These are phyloP conservation scores for Ustilaginoidea virens DNA, from an alignment of 2,329 filamentous ascomycete species.

Conservation along the genomic window DNA sequence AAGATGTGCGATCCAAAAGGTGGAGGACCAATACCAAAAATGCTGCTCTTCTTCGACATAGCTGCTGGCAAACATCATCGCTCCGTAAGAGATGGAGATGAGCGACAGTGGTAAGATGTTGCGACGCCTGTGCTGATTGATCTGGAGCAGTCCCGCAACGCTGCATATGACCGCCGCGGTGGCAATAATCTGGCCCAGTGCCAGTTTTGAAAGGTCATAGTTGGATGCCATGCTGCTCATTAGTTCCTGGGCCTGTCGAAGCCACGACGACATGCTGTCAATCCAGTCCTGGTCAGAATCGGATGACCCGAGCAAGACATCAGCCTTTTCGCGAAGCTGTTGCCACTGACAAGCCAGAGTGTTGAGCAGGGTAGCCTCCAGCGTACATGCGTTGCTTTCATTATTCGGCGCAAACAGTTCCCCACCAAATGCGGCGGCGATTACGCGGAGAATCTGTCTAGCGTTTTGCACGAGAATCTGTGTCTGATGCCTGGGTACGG, in stretches of 20 bases:
- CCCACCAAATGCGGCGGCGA: conserved; percentile 53
- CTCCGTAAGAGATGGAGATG: conserved; percentile 48
- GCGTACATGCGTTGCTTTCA: conserved; percentile 21
- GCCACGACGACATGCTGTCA: conserved; percentile 40
- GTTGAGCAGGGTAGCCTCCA: conserved; percentile 27
- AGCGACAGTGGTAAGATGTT: conserved; percentile 27
- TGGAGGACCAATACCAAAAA: conserved; percentile 89
- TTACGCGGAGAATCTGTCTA: conserved; percentile 61
- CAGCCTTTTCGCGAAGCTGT: conserved; percentile 13
- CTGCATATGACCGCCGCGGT: conserved; percentile 14
- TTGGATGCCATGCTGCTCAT: conserved; percentile 89
- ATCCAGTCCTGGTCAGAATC: conserved; percentile 24
- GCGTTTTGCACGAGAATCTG: conserved; percentile 66
- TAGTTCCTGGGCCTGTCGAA: conserved; percentile 55
- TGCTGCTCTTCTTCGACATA: conserved; percentile 98
- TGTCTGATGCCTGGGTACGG: conserved; percentile 32
- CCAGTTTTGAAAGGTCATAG: conserved; percentile 58
- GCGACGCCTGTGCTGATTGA: conserved; percentile 4
- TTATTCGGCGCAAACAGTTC: conserved; percentile 24
- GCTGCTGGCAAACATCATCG: conserved; percentile 96
- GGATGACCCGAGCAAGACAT: conserved; percentile 8
- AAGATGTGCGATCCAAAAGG: conserved; percentile 49
- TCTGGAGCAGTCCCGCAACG: conserved; percentile 4
- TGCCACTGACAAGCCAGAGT: conserved; percentile 57
- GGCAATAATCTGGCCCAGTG: conserved; percentile 26